Evolutionary conservation across 129 eudicot genomes (phyloP).

Genomic region (Helichrysum umbraculigerum): DNA sequence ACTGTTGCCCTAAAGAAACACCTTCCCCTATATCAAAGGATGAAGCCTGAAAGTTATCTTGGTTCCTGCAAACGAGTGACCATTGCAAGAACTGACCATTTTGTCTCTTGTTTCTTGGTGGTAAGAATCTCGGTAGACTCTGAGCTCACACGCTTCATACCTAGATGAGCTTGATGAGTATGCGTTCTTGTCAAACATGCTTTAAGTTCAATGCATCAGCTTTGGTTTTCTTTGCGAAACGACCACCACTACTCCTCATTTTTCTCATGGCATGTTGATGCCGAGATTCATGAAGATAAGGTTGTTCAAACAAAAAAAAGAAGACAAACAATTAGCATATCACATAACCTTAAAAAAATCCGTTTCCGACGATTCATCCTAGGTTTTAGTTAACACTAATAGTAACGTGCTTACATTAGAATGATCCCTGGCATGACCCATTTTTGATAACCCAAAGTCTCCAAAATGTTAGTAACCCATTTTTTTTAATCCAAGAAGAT

Average conservation of each 20-base stretch:
- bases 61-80: constrained; percentile 33
- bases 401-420: too few species aligned
- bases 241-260: constrained; percentile 75
- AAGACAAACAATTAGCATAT: background rate
- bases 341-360: background rate
- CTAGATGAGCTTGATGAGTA: constrained; percentile 47
- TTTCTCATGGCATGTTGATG: constrained; percentile 84
- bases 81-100: constrained; percentile 30
- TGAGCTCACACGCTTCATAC: constrained; percentile 40
- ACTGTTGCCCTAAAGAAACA: constrained; percentile 45
- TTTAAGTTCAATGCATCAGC: constrained; percentile 38
- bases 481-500: too few species aligned
- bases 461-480: too few species aligned
- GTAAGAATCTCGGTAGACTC: constrained; percentile 34
- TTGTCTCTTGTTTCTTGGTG: constrained; percentile 34
- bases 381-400: background rate
- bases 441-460: too few species aligned
- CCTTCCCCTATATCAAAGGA: constrained; percentile 37
- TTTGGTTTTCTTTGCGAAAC: constrained; percentile 76
- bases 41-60: constrained; percentile 33
- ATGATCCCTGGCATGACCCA: too few species aligned
- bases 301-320: constrained; percentile 37
- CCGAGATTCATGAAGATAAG: constrained; percentile 96
- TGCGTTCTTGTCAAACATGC: constrained; percentile 29
- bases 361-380: background rate